Base-by-base conservation (phyloP, 345 rosid species). In the Excoecaria cochinchinensis region DNA sequence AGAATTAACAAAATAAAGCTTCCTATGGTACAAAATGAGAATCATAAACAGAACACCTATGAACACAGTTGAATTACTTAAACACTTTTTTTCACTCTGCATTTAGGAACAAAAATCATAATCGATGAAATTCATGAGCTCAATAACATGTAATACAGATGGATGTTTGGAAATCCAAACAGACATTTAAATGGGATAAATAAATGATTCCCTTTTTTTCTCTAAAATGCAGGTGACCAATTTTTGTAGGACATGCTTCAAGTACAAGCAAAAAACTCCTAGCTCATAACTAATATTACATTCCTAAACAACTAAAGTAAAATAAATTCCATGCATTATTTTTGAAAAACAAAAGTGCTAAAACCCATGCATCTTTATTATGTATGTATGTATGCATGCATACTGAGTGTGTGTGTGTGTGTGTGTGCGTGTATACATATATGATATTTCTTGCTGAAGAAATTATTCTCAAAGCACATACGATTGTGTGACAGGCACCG, bases 21-120 rank as follows among this genome's bases (percentile, higher is more conserved):
- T 39, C 74, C 59, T 71, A 16, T 52, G 52, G 40, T 65, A 62
- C 36, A 16, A 77, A 3, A 70, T 6, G 31, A 56, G 47, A 39
- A 70, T 47, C 58, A 21, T 61, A 76, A 60, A 44, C 76, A 70
- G 51, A 19, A 63, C 40, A n/a, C n/a, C 24, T 52, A 47, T 22
- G 7, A 60, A 36, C 3, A 31, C 46, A 58, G 71, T 51, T 39
- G 17, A n/a, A n/a, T n/a, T n/a, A n/a, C n/a, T n/a, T n/a, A 13
- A n/a, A n/a, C n/a, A 70, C 66, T 46, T 61, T 44, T 22, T 36
- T 55, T 42, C 71, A 46, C 72, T 53, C 36, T 53, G 25, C 12
- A 44, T 7, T 46, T 19, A 57, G 47, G 31, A 48, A 47, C 40
- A 47, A 36, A 31, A 47, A 47, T 55, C 63, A 46, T n/a, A 65